Evolutionary conservation across 805 yeast genomes (phyloP).

Genomic region (Ogataea ganodermae): DNA sequence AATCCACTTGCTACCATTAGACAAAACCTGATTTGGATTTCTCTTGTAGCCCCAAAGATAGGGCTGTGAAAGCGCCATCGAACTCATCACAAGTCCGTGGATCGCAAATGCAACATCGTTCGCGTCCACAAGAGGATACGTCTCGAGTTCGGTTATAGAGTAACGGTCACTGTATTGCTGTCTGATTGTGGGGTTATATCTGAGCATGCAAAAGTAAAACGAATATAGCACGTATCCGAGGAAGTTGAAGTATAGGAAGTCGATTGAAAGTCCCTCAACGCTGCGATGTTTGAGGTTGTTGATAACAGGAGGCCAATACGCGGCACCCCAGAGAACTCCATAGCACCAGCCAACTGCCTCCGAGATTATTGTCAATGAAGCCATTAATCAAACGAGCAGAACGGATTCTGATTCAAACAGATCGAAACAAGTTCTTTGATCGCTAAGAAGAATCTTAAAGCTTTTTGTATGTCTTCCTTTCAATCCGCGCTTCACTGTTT

Average conservation of each 20-base stretch:
- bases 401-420: no score
- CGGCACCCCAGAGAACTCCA: conserved; percentile 25
- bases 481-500: not conserved
- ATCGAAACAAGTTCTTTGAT: no score
- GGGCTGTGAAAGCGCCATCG: conserved; percentile 21
- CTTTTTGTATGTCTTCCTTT: no score
- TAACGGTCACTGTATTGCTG: conserved; percentile 23
- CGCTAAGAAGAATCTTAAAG: no score
- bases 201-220: conserved; percentile 20
- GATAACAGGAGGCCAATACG: conserved; percentile 27
- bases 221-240: conserved; percentile 26
- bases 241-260: conserved; percentile 25
- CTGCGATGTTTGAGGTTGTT: conserved; percentile 21
- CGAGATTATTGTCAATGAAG: conserved; percentile 3
- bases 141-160: conserved; percentile 4
- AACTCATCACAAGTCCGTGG: conserved; percentile 21
- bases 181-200: conserved; percentile 21
- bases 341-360: conserved; percentile 22
- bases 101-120: conserved; percentile 27
- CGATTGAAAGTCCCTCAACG: conserved; percentile 28
- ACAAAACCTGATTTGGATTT: conserved; percentile 21
- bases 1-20: conserved; percentile 11
- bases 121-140: conserved; percentile 21
- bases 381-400: not conserved
- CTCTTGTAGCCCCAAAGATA: conserved; percentile 25